Percentiles rank a stretch among this genome's conserved stretches.
Evolutionary conservation across 1,139 yeast species (phyloP).

Genomic region (Diutina sp.): DNA sequence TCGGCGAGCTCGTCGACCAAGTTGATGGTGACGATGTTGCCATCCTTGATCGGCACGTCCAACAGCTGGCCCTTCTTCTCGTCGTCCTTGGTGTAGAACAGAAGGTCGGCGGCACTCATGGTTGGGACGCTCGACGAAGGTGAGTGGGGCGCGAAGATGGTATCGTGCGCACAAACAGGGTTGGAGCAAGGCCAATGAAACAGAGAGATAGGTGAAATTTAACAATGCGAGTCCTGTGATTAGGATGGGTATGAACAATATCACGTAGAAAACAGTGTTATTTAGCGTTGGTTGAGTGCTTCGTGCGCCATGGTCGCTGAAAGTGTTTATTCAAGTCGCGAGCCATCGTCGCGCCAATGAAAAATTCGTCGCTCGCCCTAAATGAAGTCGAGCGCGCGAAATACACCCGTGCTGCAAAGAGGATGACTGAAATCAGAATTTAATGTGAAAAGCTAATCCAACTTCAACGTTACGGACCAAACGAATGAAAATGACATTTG

Average conservation of each 20-base stretch:
- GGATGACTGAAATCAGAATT: too few species aligned
- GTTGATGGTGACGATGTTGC: conserved; percentile 53
- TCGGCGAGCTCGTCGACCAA: conserved; percentile 61
- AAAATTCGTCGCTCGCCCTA: not conserved
- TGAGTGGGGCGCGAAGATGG: not conserved
- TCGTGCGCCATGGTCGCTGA: too few species aligned
- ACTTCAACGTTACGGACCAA: too few species aligned
- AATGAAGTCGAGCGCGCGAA: not conserved
- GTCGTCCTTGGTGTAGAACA: conserved; percentile 23
- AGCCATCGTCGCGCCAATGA: not conserved
- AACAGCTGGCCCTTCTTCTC: conserved; percentile 22
- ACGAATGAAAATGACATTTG: too few species aligned
- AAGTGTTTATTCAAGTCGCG: not conserved
- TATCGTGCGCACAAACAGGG: not conserved
- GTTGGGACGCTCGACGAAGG: not conserved
- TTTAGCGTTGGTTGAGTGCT: too few species aligned
- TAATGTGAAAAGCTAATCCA: too few species aligned
- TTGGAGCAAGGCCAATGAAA: not conserved
- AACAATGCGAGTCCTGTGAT: too few species aligned
- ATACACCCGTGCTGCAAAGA: too few species aligned
- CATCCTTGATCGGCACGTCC: conserved; percentile 59
- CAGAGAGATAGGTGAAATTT: too few species aligned
- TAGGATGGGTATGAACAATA: too few species aligned
- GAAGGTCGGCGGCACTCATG: conserved; percentile 16
- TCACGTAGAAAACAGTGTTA: too few species aligned